These are phyloP conservation scores for Amphibolis antarctica DNA, from an alignment of 106 monocot species.

Conservation along the genomic window DNA sequence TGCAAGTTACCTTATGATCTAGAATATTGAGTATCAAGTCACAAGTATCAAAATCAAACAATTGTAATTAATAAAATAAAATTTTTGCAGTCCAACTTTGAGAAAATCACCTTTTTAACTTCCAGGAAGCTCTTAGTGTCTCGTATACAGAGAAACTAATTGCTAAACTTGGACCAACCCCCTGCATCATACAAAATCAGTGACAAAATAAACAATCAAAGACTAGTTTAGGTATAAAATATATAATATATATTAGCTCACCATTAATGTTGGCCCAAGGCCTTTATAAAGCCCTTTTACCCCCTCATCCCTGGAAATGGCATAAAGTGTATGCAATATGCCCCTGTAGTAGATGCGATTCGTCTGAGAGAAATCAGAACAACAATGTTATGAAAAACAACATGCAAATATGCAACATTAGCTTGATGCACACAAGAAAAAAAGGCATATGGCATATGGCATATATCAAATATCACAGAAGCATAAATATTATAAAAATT, in stretches of 20 bases:
- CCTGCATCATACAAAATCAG: constrained; percentile 29
- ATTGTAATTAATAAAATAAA: not conserved
- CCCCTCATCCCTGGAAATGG: constrained; percentile 86
- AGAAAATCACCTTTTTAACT: constrained; percentile 42
- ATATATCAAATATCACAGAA: too few species aligned
- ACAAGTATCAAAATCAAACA: not conserved
- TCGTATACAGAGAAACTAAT: constrained; percentile 84
- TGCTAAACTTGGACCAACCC: constrained; percentile 77
- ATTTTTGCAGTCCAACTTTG: constrained; percentile 1
- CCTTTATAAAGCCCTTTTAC: constrained; percentile 69
- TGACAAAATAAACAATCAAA: not conserved
- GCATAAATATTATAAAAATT: too few species aligned
- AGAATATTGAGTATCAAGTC: not conserved
- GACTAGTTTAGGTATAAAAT: not conserved
- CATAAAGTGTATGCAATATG: constrained; percentile 53
- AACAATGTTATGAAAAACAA: constrained; percentile 1
- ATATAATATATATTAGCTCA: constrained; percentile 8
- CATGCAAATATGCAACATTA: too few species aligned
- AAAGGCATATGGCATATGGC: too few species aligned
- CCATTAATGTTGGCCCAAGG: constrained; percentile 75
- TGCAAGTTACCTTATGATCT: not conserved
- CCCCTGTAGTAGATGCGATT: constrained; percentile 63
- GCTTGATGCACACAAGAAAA: too few species aligned
- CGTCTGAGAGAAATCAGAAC: constrained; percentile 37
- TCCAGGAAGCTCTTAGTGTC: constrained; percentile 56